Percentiles rank a stretch among this genome's conserved stretches.
Conservation (phyloP, 306 rosid species). For the Cicer arietinum region DNA sequence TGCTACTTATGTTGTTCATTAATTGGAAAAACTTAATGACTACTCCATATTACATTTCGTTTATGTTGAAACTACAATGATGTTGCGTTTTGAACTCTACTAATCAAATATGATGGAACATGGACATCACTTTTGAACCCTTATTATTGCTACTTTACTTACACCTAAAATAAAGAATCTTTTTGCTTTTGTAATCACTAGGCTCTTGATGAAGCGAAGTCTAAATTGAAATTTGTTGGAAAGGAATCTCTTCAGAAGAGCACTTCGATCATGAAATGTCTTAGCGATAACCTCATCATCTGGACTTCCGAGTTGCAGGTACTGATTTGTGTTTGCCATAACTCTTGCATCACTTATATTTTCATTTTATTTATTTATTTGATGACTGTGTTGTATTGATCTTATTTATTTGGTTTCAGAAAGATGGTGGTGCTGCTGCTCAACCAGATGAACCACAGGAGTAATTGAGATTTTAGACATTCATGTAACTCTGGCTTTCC, state of each 20-base stretch:
- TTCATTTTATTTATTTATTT: not conserved
- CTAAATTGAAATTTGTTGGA: constrained; percentile 70
- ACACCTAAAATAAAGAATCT: not conserved
- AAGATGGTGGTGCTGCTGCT: constrained; percentile 90
- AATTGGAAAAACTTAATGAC: too few relatives aligned
- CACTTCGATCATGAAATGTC: constrained; percentile 99
- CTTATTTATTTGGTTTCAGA: constrained; percentile 48
- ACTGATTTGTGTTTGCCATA: constrained; percentile 7
- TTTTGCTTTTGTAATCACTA: constrained; percentile 38
- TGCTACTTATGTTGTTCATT: too few relatives aligned
- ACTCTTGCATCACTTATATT: not conserved
- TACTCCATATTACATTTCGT: too few relatives aligned
- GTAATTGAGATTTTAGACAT: too few relatives aligned
- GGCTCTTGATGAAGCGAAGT: constrained; percentile 99
- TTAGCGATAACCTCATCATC: constrained; percentile 96
- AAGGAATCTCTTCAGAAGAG: constrained; percentile 98
- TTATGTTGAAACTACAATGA: too few relatives aligned
- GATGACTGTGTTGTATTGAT: not conserved
- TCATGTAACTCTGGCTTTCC: too few relatives aligned
- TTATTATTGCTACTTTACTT: too few relatives aligned
- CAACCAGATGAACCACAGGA: constrained; percentile 68
- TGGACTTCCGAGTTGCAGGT: constrained; percentile 99
- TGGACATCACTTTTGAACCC: too few relatives aligned
- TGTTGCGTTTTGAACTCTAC: too few relatives aligned
- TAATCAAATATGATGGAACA: too few relatives aligned